Conservation (phyloP, 1,139 yeast species). For the Debaryomyces sp. region DNA sequence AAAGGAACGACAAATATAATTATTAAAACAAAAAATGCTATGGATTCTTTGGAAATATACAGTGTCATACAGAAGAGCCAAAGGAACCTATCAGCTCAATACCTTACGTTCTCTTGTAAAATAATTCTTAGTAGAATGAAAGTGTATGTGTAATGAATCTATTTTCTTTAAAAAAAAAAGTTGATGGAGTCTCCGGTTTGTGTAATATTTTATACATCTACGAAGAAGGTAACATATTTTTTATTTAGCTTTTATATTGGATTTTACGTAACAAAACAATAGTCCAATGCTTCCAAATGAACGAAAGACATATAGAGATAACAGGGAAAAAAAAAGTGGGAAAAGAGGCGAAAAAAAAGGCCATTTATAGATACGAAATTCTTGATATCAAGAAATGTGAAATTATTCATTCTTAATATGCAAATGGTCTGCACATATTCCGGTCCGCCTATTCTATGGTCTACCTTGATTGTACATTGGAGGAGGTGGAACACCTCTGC, state of each 20-base stretch:
- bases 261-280: conserved; percentile 1
- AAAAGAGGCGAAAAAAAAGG: neutral
- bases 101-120: neutral
- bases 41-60: conserved; percentile 1
- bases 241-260: neutral
- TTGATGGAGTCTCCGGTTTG: neutral
- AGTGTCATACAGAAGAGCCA: conserved; percentile 4
- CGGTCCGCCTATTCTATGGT: conserved; percentile 8
- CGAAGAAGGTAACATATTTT: neutral
- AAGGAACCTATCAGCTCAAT: neutral
- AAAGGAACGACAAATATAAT: conserved; percentile 6
- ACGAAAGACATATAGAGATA: neutral
- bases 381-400: neutral
- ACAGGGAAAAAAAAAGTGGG: neutral
- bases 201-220: neutral
- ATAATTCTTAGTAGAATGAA: neutral
- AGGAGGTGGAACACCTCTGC: conserved; percentile 29
- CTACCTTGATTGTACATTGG: conserved; percentile 24
- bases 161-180: neutral
- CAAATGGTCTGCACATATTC: neutral
- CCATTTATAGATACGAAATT: neutral
- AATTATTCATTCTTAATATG: neutral
- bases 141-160: neutral
- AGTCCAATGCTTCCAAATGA: neutral
- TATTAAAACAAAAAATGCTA: conserved; percentile 4